A percentile compares a stretch with the other conserved stretches of the same genome.
phyloP scores from a whole-genome alignment of 177 flowering plant species.

The Vitis hybrid region DNA sequence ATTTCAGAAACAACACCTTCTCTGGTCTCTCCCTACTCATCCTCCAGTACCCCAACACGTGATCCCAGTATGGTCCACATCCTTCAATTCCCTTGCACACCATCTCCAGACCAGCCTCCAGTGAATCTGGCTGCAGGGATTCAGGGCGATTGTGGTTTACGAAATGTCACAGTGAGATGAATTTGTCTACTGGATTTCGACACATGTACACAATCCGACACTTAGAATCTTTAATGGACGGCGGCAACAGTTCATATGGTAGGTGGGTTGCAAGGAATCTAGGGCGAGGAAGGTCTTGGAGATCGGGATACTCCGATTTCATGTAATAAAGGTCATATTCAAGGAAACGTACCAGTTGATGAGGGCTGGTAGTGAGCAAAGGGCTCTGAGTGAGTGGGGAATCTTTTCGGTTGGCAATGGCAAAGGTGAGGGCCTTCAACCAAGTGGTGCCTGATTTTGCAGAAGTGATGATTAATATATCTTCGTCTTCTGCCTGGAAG shows the following conservation, averaged over 20 bases:
- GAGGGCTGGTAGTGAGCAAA: not conserved
- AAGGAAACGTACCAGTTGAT: not conserved
- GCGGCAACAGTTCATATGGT: not conserved
- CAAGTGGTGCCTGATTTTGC: too few species aligned
- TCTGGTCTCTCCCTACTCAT: constrained; percentile 13
- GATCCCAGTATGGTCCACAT: constrained; percentile 16
- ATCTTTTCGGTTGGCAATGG: not conserved
- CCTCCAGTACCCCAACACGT: constrained; percentile 7
- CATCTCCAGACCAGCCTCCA: constrained; percentile 14
- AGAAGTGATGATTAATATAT: too few species aligned
- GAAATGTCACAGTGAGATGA: constrained; percentile 6
- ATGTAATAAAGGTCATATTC: not conserved
- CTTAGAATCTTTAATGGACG: not conserved
- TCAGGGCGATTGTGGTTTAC: not conserved
- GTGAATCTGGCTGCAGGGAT: not conserved
- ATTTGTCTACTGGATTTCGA: constrained; percentile 11
- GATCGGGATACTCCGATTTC: not conserved
- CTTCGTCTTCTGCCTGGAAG: too few species aligned
- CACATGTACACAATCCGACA: not conserved
- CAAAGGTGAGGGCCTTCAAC: not conserved
- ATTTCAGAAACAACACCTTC: constrained; percentile 18
- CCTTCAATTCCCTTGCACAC: constrained; percentile 1
- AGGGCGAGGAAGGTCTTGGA: not conserved
- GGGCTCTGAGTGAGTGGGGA: not conserved
- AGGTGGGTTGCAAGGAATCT: constrained; percentile 14